Conservation (phyloP, 2,329 filamentous ascomycete species). For the Colletotrichum filicis region DNA sequence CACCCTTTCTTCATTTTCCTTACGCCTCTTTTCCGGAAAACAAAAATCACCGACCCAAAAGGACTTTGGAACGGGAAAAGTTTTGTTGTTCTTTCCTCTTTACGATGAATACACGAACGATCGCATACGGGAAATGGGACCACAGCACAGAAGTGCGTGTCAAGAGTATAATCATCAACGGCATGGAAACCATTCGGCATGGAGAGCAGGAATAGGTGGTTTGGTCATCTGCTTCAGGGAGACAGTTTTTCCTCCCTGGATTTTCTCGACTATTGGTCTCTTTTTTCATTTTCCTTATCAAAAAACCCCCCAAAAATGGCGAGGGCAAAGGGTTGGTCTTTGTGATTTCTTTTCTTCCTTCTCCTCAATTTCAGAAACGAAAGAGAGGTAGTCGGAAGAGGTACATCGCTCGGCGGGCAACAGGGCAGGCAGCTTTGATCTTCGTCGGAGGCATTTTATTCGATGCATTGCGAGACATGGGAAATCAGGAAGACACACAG, state of each 20-base stretch:
- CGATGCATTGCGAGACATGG: conserved; percentile 11
- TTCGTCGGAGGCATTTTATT: conserved; percentile 14
- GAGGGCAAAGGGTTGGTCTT: conserved; percentile 5
- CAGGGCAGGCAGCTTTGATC: conserved; percentile 15
- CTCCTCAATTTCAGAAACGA: conserved; percentile 7
- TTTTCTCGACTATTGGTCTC: not conserved
- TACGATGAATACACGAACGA: conserved; percentile 17
- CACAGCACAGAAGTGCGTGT: conserved; percentile 26
- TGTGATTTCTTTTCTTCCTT: conserved; percentile 22
- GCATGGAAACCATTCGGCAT: conserved; percentile 18
- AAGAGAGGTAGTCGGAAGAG: conserved; percentile 22
- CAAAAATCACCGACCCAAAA: conserved; percentile 30
- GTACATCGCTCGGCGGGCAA: conserved; percentile 28
- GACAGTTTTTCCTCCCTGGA: not conserved
- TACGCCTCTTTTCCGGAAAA: conserved; percentile 14
- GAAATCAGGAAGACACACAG: not conserved
- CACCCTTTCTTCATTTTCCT: conserved; percentile 11
- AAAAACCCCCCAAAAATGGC: conserved; percentile 13
- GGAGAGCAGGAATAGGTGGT: conserved; percentile 5
- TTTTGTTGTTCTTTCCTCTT: conserved; percentile 19
- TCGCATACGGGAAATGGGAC: conserved; percentile 19
- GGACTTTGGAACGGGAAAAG: conserved; percentile 15
- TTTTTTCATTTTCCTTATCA: not conserved
- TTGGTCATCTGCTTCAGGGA: conserved; percentile 21
- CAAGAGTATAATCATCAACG: conserved; percentile 20